These are phyloP conservation scores for Flaveria sonorensis DNA, from an alignment of 129 eudicot species.

Conservation along the genomic window DNA sequence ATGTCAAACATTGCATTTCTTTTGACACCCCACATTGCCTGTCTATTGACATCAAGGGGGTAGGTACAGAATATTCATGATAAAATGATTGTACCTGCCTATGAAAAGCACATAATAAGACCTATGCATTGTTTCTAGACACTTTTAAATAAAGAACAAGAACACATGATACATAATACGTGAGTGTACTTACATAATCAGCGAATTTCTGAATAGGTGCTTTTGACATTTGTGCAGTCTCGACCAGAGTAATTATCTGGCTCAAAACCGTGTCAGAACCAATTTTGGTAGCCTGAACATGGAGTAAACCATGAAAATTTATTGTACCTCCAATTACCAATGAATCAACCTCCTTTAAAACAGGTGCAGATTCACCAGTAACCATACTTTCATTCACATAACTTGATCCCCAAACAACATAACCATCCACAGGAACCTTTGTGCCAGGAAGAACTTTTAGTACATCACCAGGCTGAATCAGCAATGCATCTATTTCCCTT, in stretches of 20 bases:
- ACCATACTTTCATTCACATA: slow-evolving; percentile 97
- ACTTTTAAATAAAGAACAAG: neutral
- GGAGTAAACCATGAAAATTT: slow-evolving; percentile 87
- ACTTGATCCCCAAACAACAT: slow-evolving; percentile 92
- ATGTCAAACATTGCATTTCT: neutral
- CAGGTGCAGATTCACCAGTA: slow-evolving; percentile 97
- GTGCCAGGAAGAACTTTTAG: slow-evolving; percentile 91
- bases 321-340: slow-evolving; percentile 90
- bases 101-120: neutral
- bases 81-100: neutral
- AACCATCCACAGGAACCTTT: slow-evolving; percentile 88
- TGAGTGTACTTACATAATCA: slow-evolving; percentile 66
- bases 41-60: neutral
- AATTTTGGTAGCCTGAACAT: slow-evolving; percentile 81
- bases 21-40: no score
- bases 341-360: slow-evolving; percentile 67
- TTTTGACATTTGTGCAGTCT: slow-evolving; percentile 99
- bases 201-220: slow-evolving; percentile 98
- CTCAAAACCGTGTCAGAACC: slow-evolving; percentile 94
- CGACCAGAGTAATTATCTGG: slow-evolving; percentile 89
- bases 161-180: neutral
- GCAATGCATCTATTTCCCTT: slow-evolving; percentile 89
- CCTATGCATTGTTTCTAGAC: neutral
- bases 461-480: slow-evolving; percentile 89
- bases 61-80: neutral